phyloP scores from a whole-genome alignment of 257 asterid genomes.

The Anisodus acutangulus region DNA sequence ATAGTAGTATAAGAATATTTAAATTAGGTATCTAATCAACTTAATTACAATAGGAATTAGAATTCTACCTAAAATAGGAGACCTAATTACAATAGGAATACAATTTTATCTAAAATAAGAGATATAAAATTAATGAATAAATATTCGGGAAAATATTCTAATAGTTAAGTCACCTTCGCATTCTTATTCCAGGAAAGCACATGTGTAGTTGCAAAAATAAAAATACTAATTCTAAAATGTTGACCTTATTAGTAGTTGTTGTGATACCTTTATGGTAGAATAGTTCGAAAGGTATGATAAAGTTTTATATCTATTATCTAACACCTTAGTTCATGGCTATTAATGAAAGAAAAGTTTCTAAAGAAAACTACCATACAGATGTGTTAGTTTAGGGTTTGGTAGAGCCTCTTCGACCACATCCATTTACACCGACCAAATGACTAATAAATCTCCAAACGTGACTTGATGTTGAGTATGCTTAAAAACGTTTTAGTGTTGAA shows the following conservation, averaged over 20 bases:
- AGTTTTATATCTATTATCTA: neutral
- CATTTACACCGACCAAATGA: constrained; percentile 9
- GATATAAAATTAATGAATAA: too few relatives aligned
- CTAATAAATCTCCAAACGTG: neutral
- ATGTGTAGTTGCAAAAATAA: neutral
- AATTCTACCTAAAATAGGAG: too few relatives aligned
- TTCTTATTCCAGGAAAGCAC: neutral
- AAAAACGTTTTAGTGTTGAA: neutral
- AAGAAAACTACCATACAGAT: neutral
- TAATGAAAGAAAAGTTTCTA: neutral
- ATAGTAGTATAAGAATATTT: too few relatives aligned
- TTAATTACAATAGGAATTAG: too few relatives aligned
- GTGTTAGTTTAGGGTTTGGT: neutral
- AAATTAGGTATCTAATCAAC: too few relatives aligned
- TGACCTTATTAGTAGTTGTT: neutral
- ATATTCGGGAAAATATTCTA: neutral
- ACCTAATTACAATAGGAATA: too few relatives aligned
- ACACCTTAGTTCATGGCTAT: neutral
- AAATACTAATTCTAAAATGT: neutral
- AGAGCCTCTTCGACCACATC: constrained; percentile 17
- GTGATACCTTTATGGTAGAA: constrained; percentile 1
- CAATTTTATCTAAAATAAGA: too few relatives aligned
- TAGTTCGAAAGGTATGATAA: neutral
- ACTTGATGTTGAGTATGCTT: neutral
- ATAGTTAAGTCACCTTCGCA: neutral